Percentiles rank a stretch among this genome's conserved stretches.
Conservation (phyloP, 2,329 filamentous ascomycete genomes). For the Fusarium papillatum region DNA sequence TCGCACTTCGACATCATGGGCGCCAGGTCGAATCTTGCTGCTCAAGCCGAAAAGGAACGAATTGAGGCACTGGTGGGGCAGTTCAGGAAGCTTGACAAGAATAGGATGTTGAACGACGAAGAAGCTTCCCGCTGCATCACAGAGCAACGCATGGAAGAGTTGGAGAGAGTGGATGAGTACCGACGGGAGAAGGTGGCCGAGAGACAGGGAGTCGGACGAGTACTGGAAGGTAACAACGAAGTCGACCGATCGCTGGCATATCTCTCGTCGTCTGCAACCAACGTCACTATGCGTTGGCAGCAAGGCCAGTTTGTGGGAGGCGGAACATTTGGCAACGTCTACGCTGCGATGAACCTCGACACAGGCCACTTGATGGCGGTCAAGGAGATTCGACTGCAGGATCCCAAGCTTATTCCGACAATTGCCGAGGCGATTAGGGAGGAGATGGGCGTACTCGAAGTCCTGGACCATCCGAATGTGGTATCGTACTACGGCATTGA, state of each 20-base stretch:
- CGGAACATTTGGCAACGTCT: constrained; percentile 97
- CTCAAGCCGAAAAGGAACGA: constrained; percentile 92
- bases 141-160: constrained; percentile 79
- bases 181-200: constrained; percentile 87
- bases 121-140: constrained; percentile 83
- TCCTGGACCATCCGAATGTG: constrained; percentile 96
- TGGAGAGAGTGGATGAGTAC: constrained; percentile 82
- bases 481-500: constrained; percentile 99
- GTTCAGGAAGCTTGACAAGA: constrained; percentile 83
- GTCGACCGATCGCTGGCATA: constrained; percentile 95
- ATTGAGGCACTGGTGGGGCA: constrained; percentile 85
- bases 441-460: constrained; percentile 96
- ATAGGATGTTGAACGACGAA: constrained; percentile 81
- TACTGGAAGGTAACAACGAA: constrained; percentile 95
- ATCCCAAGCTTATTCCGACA: constrained; percentile 94
- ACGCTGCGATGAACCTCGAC: constrained; percentile 97
- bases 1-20: constrained; percentile 99
- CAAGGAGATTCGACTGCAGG: constrained; percentile 97
- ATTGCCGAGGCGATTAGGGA: constrained; percentile 95
- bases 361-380: constrained; percentile 98
- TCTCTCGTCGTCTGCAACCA: constrained; percentile 93
- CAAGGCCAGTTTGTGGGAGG: constrained; percentile 98
- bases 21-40: constrained; percentile 91
- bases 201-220: constrained; percentile 88
- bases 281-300: constrained; percentile 97